Evolutionary conservation across 257 asterid species (phyloP).

Genomic region (Nicotiana knightiana): DNA sequence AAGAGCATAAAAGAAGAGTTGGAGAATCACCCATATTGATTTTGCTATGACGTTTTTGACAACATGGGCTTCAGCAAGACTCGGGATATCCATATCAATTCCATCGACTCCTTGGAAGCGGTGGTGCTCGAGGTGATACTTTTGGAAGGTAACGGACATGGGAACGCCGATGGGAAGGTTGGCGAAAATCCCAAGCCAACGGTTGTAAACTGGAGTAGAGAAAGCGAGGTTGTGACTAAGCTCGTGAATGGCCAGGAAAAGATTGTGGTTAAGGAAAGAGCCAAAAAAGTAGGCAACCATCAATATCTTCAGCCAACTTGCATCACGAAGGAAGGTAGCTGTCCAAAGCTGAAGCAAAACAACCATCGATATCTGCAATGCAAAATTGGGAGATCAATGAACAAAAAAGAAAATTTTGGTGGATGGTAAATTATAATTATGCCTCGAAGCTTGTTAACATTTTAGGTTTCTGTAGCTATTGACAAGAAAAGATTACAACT

Average conservation of each 20-base stretch:
- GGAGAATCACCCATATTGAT: constrained; percentile 72
- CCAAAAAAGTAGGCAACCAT: constrained; percentile 66
- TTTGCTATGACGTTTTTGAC: constrained; percentile 49
- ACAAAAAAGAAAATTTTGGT: not conserved
- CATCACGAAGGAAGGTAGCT: constrained; percentile 50
- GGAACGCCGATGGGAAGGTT: constrained; percentile 94
- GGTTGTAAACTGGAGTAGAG: constrained; percentile 70
- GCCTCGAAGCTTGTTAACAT: not conserved
- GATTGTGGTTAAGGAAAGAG: constrained; percentile 88
- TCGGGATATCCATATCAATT: constrained; percentile 87
- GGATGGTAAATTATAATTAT: not conserved
- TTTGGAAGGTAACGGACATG: constrained; percentile 93
- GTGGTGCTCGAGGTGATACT: constrained; percentile 94
- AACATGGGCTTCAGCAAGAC: constrained; percentile 48
- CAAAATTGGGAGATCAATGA: not conserved
- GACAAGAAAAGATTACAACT: too few relatives aligned
- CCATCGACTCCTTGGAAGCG: constrained; percentile 90
- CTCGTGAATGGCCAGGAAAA: constrained; percentile 86
- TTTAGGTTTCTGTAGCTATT: not conserved
- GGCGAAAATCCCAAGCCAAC: constrained; percentile 83
- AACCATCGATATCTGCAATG: constrained; percentile 52
- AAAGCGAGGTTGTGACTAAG: constrained; percentile 94
- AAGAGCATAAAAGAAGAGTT: constrained; percentile 81
- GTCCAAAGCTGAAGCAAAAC: constrained; percentile 88
- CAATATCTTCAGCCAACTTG: constrained; percentile 66